phyloP scores from a whole-genome alignment of 2,329 filamentous ascomycete genomes.

The Fusarium heterosporum region DNA sequence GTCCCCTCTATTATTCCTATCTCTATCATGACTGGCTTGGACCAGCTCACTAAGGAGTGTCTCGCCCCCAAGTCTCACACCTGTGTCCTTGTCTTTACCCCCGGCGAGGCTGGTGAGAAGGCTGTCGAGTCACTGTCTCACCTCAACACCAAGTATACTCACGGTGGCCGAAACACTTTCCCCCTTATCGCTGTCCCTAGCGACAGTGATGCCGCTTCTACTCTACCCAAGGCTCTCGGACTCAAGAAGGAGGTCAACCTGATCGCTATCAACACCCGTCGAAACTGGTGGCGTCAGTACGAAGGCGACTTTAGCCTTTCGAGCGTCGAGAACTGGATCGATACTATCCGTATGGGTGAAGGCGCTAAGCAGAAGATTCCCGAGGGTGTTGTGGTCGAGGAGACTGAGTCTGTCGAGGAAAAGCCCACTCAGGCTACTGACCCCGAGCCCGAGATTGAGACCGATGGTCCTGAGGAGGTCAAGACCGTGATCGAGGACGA shows the following conservation, averaged over 20 bases:
- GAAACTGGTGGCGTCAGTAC: conserved; percentile 87
- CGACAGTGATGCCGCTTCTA: conserved; percentile 55
- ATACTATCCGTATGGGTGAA: conserved; percentile 90
- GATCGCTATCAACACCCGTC: conserved; percentile 85
- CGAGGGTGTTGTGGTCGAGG: conserved; percentile 64
- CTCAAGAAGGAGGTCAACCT: conserved; percentile 74
- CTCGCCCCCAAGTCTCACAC: conserved; percentile 80
- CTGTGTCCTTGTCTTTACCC: conserved; percentile 82
- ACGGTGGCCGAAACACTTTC: conserved; percentile 77
- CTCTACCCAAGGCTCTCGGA: conserved; percentile 63
- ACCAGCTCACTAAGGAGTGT: conserved; percentile 77
- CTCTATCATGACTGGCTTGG: conserved; percentile 70
- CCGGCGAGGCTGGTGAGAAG: conserved; percentile 64
- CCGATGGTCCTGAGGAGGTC: conserved; percentile 44
- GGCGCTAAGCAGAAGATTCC: conserved; percentile 82
- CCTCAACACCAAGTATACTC: conserved; percentile 79
- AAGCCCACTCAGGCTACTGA: conserved; percentile 41
- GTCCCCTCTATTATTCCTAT: conserved; percentile 68
- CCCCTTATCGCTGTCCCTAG: conserved; percentile 82
- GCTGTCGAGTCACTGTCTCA: conserved; percentile 75
- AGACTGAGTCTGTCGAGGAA: conserved; percentile 24
- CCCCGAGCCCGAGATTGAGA: conserved; percentile 43
- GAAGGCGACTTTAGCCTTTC: conserved; percentile 68
- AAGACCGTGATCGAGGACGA: conserved; percentile 41
- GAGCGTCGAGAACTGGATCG: conserved; percentile 86